A percentile compares a stretch with the other conserved stretches of the same genome.
Evolutionary conservation across 345 rosid genomes (phyloP).

Genomic region (Moringa oleifera): DNA sequence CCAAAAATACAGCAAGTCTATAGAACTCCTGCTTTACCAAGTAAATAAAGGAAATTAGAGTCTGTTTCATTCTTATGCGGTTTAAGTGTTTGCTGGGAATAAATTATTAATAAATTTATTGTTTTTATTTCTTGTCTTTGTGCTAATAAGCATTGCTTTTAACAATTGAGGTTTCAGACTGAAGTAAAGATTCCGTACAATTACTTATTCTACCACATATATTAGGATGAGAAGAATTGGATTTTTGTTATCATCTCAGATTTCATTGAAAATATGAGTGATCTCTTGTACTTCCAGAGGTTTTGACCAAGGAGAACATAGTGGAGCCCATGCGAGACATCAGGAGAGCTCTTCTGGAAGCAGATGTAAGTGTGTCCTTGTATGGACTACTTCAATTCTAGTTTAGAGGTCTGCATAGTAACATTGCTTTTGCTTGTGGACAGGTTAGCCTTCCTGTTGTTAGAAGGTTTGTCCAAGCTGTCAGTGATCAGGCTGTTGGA

Average conservation of each 20-base stretch:
- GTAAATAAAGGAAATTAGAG: too few species aligned
- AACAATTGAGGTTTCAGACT: not conserved
- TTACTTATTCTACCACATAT: not conserved
- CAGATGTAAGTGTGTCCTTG: conserved; percentile 77
- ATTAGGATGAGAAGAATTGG: not conserved
- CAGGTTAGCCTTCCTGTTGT: conserved; percentile 98
- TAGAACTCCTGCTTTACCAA: too few species aligned
- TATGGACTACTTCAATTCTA: conserved; percentile 4
- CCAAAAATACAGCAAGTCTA: too few species aligned
- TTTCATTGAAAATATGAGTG: conserved; percentile 3
- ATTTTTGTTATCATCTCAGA: not conserved
- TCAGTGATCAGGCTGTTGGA: conserved; percentile 89
- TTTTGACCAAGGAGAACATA: conserved; percentile 88
- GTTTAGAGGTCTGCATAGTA: not conserved
- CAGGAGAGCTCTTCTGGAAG: conserved; percentile 94
- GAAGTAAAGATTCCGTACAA: not conserved
- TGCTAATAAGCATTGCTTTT: not conserved
- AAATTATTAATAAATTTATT: too few species aligned
- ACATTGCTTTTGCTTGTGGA: conserved; percentile 17
- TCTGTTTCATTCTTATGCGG: too few species aligned
- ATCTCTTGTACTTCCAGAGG: conserved; percentile 47
- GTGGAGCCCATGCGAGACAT: conserved; percentile 97
- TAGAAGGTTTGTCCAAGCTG: conserved; percentile 89
- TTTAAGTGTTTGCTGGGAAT: too few species aligned
- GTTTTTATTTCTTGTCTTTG: too few species aligned